phyloP scores from a whole-genome alignment of 177 flowering plant genomes.

The Vitis hybrid region DNA sequence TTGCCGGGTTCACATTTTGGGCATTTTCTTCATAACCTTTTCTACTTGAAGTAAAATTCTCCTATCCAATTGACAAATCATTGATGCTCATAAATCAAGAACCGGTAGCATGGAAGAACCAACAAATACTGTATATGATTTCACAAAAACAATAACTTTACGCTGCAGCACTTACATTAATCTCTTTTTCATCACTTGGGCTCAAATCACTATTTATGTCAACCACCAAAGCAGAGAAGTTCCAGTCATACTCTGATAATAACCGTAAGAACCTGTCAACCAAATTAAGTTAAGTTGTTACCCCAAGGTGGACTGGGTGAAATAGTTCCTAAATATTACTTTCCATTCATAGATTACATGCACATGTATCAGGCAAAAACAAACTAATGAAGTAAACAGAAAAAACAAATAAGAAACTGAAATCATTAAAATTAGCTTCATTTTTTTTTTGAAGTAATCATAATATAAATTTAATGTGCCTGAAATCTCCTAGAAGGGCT shows the following conservation, averaged over 20 bases:
- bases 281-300: conserved; percentile 5
- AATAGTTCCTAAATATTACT: too few relatives aligned
- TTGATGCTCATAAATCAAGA: not conserved
- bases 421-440: too few relatives aligned
- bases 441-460: too few relatives aligned
- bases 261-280: conserved; percentile 71
- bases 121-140: not conserved
- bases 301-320: not conserved
- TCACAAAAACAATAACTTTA: not conserved
- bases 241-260: conserved; percentile 83
- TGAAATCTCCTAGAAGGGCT: too few relatives aligned
- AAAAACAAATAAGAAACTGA: too few relatives aligned
- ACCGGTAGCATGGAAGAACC: not conserved
- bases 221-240: conserved; percentile 68
- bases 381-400: too few relatives aligned
- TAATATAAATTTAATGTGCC: too few relatives aligned
- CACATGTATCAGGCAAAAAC: too few relatives aligned
- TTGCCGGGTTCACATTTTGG: conserved; percentile 44
- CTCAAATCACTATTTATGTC: conserved; percentile 80
- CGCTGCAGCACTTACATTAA: conserved; percentile 49
- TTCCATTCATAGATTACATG: too few relatives aligned
- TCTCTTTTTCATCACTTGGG: conserved; percentile 57
- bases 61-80: conserved; percentile 35
- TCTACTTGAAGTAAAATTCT: conserved; percentile 60
- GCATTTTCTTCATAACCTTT: conserved; percentile 42